Base-by-base conservation (phyloP, 2,329 filamentous ascomycete genomes). In the Seiridium unicorne region DNA sequence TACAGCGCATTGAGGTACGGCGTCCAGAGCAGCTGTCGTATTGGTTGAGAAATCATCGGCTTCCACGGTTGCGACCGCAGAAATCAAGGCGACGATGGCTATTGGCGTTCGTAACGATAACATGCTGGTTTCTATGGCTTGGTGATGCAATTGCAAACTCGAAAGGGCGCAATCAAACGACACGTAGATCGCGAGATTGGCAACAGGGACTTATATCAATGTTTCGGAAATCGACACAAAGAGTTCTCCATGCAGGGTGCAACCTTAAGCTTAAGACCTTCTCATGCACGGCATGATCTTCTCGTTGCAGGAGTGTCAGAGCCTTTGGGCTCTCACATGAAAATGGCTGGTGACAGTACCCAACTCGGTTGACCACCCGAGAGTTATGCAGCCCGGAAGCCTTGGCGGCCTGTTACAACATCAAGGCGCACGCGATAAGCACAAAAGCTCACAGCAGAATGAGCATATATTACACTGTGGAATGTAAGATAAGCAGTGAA, bases 261-360 rank as follows among this genome's bases (percentile, higher is more conserved):
- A 55, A 55, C 51, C 51, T 44, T 55, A 35, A 31, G 31, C 18
- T 44, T 18, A 26, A 44, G 18, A 44, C 35, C 13, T 55, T n/a
- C 35, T 35, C 51, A 55, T 55, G 51, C 36, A 44, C 18, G 18
- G 40, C 40, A 44, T 44, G 51, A 55, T 55, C 51, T 55, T 55
- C 51, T 38, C 40, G 51, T 55, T 44, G 51, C 51, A 55, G 18
- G 36, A 31, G 35, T 55, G 51, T 55, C 38, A 55, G 36, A 55
- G 51, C 36, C 36, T 55, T 38, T 26, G 36, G 36, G n/a, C 7
- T 55, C 51, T 55, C 51, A 44, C 51, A 55, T 55, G 51, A 44
- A 44, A n/a, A 53, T 18, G 36, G 51, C 11, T 55, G 51, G 51
- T 44, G 51, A 55, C 34, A 26, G 18, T 18, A 55, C 51, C 51